Base-by-base conservation (phyloP, 495 filamentous ascomycete species). In the Xylaria castorea region DNA sequence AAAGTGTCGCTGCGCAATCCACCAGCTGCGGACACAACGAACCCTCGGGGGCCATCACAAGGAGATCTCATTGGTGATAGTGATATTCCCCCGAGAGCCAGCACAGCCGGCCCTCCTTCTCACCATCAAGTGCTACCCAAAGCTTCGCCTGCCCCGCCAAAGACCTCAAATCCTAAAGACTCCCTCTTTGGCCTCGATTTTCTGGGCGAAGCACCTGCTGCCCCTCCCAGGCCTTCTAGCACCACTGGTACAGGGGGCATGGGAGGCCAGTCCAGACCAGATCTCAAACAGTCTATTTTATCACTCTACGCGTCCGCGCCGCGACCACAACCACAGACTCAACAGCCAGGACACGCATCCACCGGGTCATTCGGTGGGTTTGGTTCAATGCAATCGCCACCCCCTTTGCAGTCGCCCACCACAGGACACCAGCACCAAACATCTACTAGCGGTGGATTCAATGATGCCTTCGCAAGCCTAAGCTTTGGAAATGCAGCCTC, bases 241-340 rank as follows among this genome's bases (percentile, higher is more conserved):
- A 91, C 91, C 16, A 87, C 88, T 44, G 88, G 91, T 25, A 89
- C 89, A 30, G 81, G 87, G 12, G 84, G 86, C 25, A 77, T 87
- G 7, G 83, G 83, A 22, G 85, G 85, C 38, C 89, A 92, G 74
- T 97, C 95, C 53, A 87, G 96, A 50, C 95, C 97, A 1, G 96
- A 99, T 80, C 85, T 99, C 50, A 98, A 98, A 80, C 95, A 97
- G 80, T 98, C 95, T 16, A 99, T 99, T 69, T 83, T 99, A 14
- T 98, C 97, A 3, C 86, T 99, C 9, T 99, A 99, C 78, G 93
- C 96, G 46, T 93, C 95, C 51, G 91, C 93, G 51, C 92, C 92
- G 22, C 87, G 88, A 71, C 87, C 90, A 50, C 91, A 92, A 75
- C 86, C 85, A 12, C 89, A 88, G 65, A 77, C 81, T 38, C 90